Evolutionary conservation across 306 rosid species (phyloP).

Genomic region (Leucaena leucocephala): DNA sequence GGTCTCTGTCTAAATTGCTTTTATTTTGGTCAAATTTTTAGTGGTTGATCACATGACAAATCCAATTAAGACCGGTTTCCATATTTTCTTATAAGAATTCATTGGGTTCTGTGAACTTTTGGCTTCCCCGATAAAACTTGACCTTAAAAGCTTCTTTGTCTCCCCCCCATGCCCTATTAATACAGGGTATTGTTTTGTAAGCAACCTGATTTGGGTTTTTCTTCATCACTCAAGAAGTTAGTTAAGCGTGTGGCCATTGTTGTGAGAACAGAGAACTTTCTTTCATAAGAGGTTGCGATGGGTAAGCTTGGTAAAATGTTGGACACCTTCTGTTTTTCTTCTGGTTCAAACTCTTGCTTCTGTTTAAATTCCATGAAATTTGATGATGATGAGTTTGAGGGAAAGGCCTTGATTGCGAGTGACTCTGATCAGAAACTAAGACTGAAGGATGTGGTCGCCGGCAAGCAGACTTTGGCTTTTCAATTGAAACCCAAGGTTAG

Average conservation of each 20-base stretch:
- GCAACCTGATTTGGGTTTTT: constrained; percentile 28
- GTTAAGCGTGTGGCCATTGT: constrained; percentile 33
- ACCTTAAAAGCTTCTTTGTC: constrained; percentile 41
- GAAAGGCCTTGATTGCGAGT: constrained; percentile 49
- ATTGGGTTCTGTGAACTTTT: constrained; percentile 58
- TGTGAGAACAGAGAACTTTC: constrained; percentile 15
- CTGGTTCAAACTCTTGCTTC: constrained; percentile 67
- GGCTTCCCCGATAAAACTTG: constrained; percentile 61
- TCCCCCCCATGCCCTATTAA: constrained; percentile 24
- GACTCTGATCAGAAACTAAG: constrained; percentile 52
- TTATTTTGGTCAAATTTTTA: constrained; percentile 41
- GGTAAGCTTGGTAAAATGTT: constrained; percentile 72
- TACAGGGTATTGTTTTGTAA: constrained; percentile 35
- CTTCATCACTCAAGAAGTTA: constrained; percentile 14
- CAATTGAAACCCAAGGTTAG: constrained; percentile 86
- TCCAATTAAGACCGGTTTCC: constrained; percentile 32
- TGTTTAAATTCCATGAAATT: constrained; percentile 59
- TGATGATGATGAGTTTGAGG: constrained; percentile 64
- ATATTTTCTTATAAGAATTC: constrained; percentile 45
- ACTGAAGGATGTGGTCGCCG: constrained; percentile 77
- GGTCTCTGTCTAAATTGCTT: background rate
- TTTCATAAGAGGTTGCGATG: constrained; percentile 36
- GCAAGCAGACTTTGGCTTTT: constrained; percentile 84
- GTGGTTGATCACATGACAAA: constrained; percentile 59
- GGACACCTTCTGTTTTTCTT: constrained; percentile 59